Base-by-base conservation (phyloP, 805 yeast genomes). In the Cyberlindnera nakhonratchasimensis region DNA sequence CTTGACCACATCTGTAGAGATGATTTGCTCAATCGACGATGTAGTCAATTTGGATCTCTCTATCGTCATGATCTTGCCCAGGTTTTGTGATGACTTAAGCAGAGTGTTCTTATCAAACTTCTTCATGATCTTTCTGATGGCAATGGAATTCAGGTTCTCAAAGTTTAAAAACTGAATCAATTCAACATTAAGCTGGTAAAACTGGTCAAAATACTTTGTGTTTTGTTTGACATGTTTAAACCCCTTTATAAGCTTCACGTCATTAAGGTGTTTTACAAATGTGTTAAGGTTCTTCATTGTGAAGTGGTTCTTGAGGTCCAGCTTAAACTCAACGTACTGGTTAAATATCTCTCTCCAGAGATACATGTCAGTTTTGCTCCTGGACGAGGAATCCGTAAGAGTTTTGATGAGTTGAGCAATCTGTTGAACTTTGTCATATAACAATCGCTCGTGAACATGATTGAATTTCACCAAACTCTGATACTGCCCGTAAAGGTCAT, bases 31-130 rank as follows among this genome's bases (percentile, higher is more conserved):
- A 18, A 58, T 54, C 0, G 55, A 19, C 0, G 41, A 38, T 2
- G 50, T 39, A 5, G 48, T 23, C 1, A 57, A 31, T 69, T 71
- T 37, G 3, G 46, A 30, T 2, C 40, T 34, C 13, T 40, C 32
- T 7, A 31, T 63, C 52, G 12, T 65, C 58, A 33, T 70, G 58
- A 44, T 73, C 56, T 31, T 65, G 59, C 2, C 83, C 81, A 51
- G 77, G 74, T 46, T 39, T 33, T 63, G 54, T 5, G 73, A 67
- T 0, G 80, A 66, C 23, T 71, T 69, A 22, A 83, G 62, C 6
- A 76, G 63, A 1, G 91, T 84, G 52, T 77, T 82, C 57, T 84
- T 84, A 52, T 85, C 89, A 52, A 85, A 84, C 56, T 84, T 84
- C 57, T 84, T 83, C 55, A 83, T 66, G 46, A 84, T 84, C 59